These are phyloP conservation scores for Hippophae gyantsensis DNA, from an alignment of 306 rosid species.

Conservation along the genomic window DNA sequence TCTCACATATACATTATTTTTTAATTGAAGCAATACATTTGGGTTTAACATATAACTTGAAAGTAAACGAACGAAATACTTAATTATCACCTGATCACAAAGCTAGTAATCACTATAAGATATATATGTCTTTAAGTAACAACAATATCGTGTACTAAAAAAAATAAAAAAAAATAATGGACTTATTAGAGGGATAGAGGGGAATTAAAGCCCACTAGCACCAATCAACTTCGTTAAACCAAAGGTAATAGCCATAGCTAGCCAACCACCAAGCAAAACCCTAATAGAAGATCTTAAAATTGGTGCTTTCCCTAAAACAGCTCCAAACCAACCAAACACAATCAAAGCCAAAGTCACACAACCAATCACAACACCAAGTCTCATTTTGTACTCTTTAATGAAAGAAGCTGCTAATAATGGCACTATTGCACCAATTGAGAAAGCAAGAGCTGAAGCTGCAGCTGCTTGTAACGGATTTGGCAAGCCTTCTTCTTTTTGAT, in stretches of 20 bases:
- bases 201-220: slow-evolving; percentile 44
- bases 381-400: slow-evolving; percentile 47
- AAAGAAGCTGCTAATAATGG: slow-evolving; percentile 81
- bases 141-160: too few relatives aligned
- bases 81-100: too few relatives aligned
- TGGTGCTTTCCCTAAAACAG: slow-evolving; percentile 59
- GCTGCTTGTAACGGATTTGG: slow-evolving; percentile 91
- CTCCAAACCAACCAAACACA: slow-evolving; percentile 73
- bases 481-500: slow-evolving; percentile 33
- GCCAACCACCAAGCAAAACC: slow-evolving; percentile 83
- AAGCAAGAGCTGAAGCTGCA: slow-evolving; percentile 75
- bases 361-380: slow-evolving; percentile 48
- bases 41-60: too few relatives aligned
- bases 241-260: slow-evolving; percentile 81
- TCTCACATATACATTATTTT: too few relatives aligned
- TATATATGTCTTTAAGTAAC: too few relatives aligned
- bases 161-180: too few relatives aligned
- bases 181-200: too few relatives aligned
- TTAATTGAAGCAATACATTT: too few relatives aligned
- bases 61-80: too few relatives aligned
- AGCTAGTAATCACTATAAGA: too few relatives aligned
- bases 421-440: slow-evolving; percentile 75
- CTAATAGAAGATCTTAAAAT: slow-evolving; percentile 35
- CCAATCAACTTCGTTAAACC: slow-evolving; percentile 76
- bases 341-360: slow-evolving; percentile 62